Percentiles rank a stretch among this genome's conserved stretches.
These are phyloP conservation scores for Nicotiana tomentosiformis DNA, from an alignment of 257 asterid species.

Conservation along the genomic window DNA sequence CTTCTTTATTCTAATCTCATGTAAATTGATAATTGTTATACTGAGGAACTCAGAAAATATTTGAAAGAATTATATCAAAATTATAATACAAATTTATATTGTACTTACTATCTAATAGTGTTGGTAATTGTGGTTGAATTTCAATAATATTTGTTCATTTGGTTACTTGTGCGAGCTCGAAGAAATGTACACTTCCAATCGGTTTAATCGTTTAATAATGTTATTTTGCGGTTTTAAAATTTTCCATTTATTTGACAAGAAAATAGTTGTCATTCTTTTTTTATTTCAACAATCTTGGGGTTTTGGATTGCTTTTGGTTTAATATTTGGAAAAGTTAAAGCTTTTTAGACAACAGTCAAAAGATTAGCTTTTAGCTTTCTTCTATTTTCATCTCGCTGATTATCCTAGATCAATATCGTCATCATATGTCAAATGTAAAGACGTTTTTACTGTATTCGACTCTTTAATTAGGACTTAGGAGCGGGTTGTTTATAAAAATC, in stretches of 20 bases:
- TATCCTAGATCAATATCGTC: no score
- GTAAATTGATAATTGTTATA: neutral
- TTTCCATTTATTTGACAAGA: neutral
- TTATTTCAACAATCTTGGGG: neutral
- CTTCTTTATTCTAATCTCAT: constrained; percentile 21
- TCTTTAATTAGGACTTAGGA: no score
- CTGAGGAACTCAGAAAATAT: neutral
- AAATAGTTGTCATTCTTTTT: neutral
- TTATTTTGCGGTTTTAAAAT: no score
- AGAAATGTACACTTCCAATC: neutral
- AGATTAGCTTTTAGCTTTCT: no score
- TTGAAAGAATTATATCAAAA: neutral
- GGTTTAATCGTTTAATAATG: no score
- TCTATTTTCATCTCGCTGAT: no score
- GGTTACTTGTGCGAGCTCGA: neutral
- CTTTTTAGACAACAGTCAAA: no score
- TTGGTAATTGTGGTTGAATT: neutral
- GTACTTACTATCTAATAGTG: neutral
- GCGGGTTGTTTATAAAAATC: no score
- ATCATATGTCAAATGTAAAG: no score
- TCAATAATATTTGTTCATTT: neutral
- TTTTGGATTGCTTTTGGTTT: no score
- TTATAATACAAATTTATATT: neutral
- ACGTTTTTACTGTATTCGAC: no score
- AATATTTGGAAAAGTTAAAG: no score